Conservation (phyloP, 306 rosid species). For the Castanopsis chinensis region DNA sequence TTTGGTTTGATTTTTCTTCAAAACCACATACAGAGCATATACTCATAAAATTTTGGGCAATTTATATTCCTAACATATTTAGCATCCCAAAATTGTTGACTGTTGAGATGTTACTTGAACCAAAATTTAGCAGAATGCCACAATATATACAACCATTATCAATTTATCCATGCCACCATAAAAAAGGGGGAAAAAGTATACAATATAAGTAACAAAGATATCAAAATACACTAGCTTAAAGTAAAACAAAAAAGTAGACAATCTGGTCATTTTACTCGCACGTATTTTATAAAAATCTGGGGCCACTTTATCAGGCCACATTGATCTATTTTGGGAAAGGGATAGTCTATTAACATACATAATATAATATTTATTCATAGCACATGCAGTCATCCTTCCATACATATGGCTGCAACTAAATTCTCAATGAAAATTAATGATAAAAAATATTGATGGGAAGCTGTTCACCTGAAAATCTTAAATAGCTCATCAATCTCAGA, state of each 20-base stretch:
- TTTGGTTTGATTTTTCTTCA: not conserved
- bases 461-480: slow-evolving; percentile 84
- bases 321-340: not conserved
- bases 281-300: not conserved
- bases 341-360: not conserved
- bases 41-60: not conserved
- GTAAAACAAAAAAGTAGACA: not conserved
- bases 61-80: not conserved
- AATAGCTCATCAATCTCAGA: slow-evolving; percentile 98
- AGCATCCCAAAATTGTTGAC: too few relatives aligned
- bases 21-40: not conserved
- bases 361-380: not conserved
- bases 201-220: not conserved
- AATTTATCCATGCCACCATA: not conserved
- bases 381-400: not conserved
- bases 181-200: not conserved
- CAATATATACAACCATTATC: not conserved
- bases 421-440: not conserved
- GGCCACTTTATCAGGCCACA: not conserved
- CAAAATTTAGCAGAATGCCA: not conserved
- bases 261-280: not conserved
- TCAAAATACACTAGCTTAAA: not conserved
- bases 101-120: too few relatives aligned
- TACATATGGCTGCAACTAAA: not conserved
- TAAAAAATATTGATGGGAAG: slow-evolving; percentile 10